Evolutionary conservation across 495 filamentous ascomycete genomes (phyloP), one percentile per base, ranked within the genome.

Genomic region (Aspergillus leporis): DNA sequence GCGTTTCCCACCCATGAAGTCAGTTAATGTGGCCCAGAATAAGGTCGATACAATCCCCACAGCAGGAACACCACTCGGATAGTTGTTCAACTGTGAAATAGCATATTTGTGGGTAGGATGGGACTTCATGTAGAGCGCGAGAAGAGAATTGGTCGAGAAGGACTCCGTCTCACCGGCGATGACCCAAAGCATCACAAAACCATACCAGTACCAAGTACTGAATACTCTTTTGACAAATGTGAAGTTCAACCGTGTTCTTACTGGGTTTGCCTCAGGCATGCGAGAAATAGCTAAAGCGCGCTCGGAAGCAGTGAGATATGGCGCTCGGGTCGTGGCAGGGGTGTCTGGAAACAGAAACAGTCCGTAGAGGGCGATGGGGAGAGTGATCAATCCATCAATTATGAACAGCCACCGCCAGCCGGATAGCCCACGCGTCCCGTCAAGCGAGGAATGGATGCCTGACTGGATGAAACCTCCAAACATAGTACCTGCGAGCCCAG

Each of bases 401-500:
- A 78, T 63, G 32, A 77, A 82, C 56, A 82, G 78, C 91, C 91
- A 94, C 46, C 90, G 77, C 91, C 91, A 96, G 34, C 89, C 91
- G 1, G 69, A 65, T 57, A 89, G 90, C 41, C 83, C 84, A 23
- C 79, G 69, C 0, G 55, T 51, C 3, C 65, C 65, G 22, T 61
- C 55, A 8, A 67, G 59, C 1, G 50, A 58, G 32, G 53, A 28
- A 22, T 64, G 51, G 14, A 71, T 66, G 23, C 82, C 85, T 0
- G 85, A 85, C 3, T 83, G 78, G 21, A 89, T 81, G 3, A 87
- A 66, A 1, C 85, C 85, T 3, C 83, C 86, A 61, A 87, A 84
- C 55, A 83, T 82, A 22, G 83, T 82, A 12, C 82, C 83, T n/a
- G 88, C 78, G 1, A 84, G 74, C 1, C 82, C 78, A 13, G 84